Evolutionary conservation across 2,329 filamentous ascomycete species (phyloP), one percentile per base, ranked within the genome.

Genomic region (Thelonectria discophora): DNA sequence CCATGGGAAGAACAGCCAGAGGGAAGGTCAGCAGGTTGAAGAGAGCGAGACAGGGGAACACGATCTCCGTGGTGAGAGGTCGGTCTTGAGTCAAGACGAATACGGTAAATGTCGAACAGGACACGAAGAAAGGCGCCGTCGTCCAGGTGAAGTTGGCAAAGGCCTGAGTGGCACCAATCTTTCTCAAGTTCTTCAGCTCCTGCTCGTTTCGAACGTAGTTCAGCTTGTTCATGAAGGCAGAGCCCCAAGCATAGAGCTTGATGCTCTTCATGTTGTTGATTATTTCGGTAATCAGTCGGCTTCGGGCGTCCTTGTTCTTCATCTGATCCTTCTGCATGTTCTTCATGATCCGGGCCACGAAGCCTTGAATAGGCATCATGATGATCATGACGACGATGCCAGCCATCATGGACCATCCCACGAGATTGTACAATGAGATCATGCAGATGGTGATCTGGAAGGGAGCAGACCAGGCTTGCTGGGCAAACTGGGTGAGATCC

Each of bases 181-280:
- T 97, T 65, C 95, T 90, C 58, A 99, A 84, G 24, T 96, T 99
- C 81, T 95, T 95, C 57, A 99, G 82, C 78, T 99, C 95, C 71
- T 93, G 87, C 72, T 99, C 95, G 78, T 99, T 99, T 78, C 95
- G 89, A 63, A 99, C 93, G 76, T 92, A 91, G 79, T 95, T 98
- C 61, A 99, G 87, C 79, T 97, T 97, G 78, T 93, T 95, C 89
- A 97, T 97, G 75, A 99, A 99, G 13, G 95, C 94, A 30, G 90
- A 90, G 32, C 94, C 94, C 95, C 95, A 99, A 30, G 95, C 95
- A 76, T 97, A 99, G 18, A 99, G 86, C 81, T 99, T 99, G 82
- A 99, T 95, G 75, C 93, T 97, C 82, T 99, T 99, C 92, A 99
- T 99, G 79, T 98, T 98, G 83, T 96, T 97, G 73, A 99, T 83